phyloP scores from a whole-genome alignment of 1,139 yeast genomes.

The Pneumocystis murina region DNA sequence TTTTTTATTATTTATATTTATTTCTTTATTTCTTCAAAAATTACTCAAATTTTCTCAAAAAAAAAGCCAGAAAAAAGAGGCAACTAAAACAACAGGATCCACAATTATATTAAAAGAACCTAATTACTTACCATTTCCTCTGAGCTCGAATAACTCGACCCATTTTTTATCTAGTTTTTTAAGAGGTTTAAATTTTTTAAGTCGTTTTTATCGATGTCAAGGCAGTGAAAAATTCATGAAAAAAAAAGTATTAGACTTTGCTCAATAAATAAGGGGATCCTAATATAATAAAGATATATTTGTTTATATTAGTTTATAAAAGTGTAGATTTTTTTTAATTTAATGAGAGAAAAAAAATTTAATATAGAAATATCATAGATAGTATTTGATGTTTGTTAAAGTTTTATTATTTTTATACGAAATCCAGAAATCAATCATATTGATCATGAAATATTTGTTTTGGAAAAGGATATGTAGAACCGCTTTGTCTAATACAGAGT shows the following conservation, averaged over 20 bases:
- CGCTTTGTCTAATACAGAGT: constrained; percentile 77
- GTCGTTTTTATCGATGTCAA: not conserved
- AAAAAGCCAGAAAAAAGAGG: not conserved
- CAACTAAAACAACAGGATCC: not conserved
- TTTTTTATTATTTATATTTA: not conserved
- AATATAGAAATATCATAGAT: too few relatives aligned
- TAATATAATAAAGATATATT: too few relatives aligned
- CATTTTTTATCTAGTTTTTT: constrained; percentile 2
- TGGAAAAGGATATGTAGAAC: constrained; percentile 86
- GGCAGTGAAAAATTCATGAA: not conserved
- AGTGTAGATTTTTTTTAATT: too few relatives aligned
- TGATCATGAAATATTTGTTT: constrained; percentile 37
- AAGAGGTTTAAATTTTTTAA: not conserved
- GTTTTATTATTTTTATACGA: constrained; percentile 7
- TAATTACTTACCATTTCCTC: constrained; percentile 67
- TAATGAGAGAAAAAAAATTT: too few relatives aligned
- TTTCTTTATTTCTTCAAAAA: not conserved
- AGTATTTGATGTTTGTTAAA: constrained; percentile 6
- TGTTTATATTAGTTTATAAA: too few relatives aligned
- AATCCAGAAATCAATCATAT: not conserved
- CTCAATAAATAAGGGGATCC: too few relatives aligned
- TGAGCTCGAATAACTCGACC: constrained; percentile 99
- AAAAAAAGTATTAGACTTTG: too few relatives aligned
- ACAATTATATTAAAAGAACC: not conserved
- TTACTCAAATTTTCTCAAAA: not conserved